Percentiles rank a stretch among this genome's conserved stretches.
phyloP scores from a whole-genome alignment of 2,329 filamentous ascomycete genomes.

The Neofusicoccum cordaticola region DNA sequence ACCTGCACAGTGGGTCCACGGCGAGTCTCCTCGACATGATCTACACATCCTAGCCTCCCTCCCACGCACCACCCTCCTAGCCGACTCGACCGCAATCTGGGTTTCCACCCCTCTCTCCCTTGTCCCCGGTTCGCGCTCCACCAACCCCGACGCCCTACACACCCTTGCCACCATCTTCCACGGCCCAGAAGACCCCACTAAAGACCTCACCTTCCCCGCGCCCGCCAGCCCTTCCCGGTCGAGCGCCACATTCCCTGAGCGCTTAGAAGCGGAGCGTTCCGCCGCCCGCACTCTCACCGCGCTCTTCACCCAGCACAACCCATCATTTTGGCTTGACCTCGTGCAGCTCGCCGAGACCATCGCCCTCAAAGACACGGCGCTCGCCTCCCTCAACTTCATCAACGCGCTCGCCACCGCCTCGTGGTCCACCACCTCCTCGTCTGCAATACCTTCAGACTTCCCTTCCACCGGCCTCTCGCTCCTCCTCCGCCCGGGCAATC shows the following conservation, averaged over 20 bases:
- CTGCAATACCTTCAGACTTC: constrained; percentile 39
- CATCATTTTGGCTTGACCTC: constrained; percentile 52
- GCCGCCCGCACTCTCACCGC: constrained; percentile 56
- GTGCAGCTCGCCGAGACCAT: constrained; percentile 55
- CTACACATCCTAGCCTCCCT: constrained; percentile 57
- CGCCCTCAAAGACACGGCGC: constrained; percentile 55
- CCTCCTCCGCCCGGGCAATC: constrained; percentile 51
- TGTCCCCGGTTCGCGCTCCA: constrained; percentile 49
- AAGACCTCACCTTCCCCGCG: constrained; percentile 37
- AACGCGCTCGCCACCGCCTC: constrained; percentile 53
- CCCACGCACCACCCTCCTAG: constrained; percentile 50
- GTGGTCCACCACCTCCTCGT: constrained; percentile 46
- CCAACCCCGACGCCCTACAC: constrained; percentile 54
- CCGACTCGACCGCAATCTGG: constrained; percentile 29
- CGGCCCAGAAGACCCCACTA: constrained; percentile 41
- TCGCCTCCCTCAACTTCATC: constrained; percentile 54
- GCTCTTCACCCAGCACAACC: constrained; percentile 51
- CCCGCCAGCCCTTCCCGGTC: constrained; percentile 19
- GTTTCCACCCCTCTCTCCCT: constrained; percentile 33
- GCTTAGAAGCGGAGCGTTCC: constrained; percentile 47
- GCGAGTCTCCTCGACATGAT: constrained; percentile 54
- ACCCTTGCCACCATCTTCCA: constrained; percentile 56
- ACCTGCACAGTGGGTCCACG: constrained; percentile 52
- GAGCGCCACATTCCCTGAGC: constrained; percentile 28
- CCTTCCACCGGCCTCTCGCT: constrained; percentile 48